Percentiles rank a stretch among this genome's conserved stretches.
These are phyloP conservation scores for Solanum ossicruentum DNA, from an alignment of 257 asterid species.

Conservation along the genomic window DNA sequence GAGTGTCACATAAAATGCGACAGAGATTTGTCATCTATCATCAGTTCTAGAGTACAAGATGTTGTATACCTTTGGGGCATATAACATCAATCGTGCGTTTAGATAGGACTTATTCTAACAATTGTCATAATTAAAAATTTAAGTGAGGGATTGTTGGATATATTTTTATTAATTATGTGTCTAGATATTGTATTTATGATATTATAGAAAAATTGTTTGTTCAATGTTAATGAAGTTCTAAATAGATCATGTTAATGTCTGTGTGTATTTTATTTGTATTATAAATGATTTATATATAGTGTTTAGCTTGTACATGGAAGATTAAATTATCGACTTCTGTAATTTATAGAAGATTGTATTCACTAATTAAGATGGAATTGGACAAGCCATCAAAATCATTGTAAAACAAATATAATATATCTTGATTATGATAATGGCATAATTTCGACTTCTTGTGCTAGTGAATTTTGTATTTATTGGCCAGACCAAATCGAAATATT, in stretches of 20 bases:
- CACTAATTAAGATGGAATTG: too few species aligned
- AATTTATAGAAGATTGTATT: too few species aligned
- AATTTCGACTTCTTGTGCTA: background rate
- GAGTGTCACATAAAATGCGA: too few species aligned
- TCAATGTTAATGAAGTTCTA: background rate
- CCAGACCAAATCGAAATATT: background rate
- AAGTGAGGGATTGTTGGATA: background rate
- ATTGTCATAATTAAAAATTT: background rate
- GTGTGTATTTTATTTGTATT: too few species aligned
- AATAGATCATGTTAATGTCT: background rate
- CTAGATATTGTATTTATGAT: background rate
- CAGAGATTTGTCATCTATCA: background rate
- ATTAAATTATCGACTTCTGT: too few species aligned
- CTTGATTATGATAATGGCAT: background rate
- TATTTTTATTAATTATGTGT: background rate
- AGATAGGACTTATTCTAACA: background rate
- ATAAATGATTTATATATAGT: too few species aligned
- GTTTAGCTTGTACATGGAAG: too few species aligned
- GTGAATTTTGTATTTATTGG: background rate
- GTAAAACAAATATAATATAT: too few species aligned
- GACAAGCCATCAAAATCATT: too few species aligned
- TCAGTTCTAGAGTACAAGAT: background rate
- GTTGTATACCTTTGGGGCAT: background rate
- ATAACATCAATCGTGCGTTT: background rate
- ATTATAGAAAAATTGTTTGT: background rate